Evolutionary conservation across 805 yeast genomes (phyloP).

Genomic region (Candida germanica): DNA sequence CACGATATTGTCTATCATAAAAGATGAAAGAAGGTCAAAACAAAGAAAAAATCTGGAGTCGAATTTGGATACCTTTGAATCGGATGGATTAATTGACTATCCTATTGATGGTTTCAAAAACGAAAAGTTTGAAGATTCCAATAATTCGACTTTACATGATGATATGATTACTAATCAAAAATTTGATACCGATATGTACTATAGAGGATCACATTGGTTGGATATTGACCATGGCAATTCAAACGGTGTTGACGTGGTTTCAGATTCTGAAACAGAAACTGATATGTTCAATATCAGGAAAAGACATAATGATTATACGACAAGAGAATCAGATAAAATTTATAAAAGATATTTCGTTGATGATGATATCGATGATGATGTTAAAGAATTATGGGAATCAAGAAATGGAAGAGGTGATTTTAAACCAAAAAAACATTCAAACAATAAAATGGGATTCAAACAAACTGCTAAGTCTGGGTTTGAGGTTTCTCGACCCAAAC

Average conservation of each 20-base stretch:
- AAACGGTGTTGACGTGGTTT: neutral
- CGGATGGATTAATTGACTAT: too few species aligned
- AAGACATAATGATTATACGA: constrained; percentile 47
- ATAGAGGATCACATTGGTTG: neutral
- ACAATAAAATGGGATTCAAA: too few species aligned
- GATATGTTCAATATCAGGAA: constrained; percentile 11
- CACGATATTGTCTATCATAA: constrained; percentile 23
- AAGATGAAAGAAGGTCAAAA: constrained; percentile 1
- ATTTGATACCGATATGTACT: neutral
- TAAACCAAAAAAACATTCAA: neutral
- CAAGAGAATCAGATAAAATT: constrained; percentile 58
- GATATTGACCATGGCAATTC: neutral
- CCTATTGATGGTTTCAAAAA: too few species aligned
- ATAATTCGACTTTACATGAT: too few species aligned
- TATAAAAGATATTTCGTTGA: constrained; percentile 39
- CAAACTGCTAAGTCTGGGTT: constrained; percentile 20
- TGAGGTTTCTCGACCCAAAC: constrained; percentile 35
- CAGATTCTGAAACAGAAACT: neutral
- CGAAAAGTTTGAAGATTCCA: too few species aligned
- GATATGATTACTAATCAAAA: too few species aligned
- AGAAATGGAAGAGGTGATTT: constrained; percentile 26
- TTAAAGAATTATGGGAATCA: constrained; percentile 49
- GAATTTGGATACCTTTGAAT: too few species aligned
- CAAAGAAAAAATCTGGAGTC: neutral
- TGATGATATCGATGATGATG: constrained; percentile 49